Percentiles rank a stretch among this genome's conserved stretches.
Conservation (phyloP, 805 yeast species). For the Ogataea populi-albae region DNA sequence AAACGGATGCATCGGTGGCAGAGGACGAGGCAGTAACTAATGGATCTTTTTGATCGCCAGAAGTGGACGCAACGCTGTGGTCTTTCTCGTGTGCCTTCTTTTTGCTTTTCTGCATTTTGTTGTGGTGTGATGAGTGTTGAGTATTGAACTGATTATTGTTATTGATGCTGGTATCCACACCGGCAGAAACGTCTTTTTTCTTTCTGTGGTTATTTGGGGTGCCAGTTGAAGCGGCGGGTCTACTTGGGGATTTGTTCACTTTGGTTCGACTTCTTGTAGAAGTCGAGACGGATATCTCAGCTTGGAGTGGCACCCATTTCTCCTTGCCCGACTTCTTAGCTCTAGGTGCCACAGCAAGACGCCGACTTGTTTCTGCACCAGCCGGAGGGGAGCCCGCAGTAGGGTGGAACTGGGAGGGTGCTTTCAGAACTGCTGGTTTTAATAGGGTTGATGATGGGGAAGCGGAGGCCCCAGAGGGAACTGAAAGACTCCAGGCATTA, state of each 20-base stretch:
- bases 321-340: slow-evolving; percentile 21
- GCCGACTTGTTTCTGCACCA: slow-evolving; percentile 1
- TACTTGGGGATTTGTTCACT: slow-evolving; percentile 8
- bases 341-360: slow-evolving; percentile 5
- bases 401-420: not conserved
- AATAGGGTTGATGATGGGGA: too few species aligned
- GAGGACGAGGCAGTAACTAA: slow-evolving; percentile 1
- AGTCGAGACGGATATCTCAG: slow-evolving; percentile 23
- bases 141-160: too few species aligned
- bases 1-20: slow-evolving; percentile 5
- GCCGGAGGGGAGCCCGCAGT: not conserved
- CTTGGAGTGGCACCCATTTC: slow-evolving; percentile 27
- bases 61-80: not conserved
- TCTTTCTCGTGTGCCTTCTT: not conserved
- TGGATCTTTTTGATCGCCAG: not conserved
- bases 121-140: not conserved
- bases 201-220: slow-evolving; percentile 2
- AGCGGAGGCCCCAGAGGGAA: slow-evolving; percentile 3
- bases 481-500: slow-evolving; percentile 25
- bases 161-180: slow-evolving; percentile 1
- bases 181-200: slow-evolving; percentile 3
- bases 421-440: too few species aligned
- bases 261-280: slow-evolving; percentile 5
- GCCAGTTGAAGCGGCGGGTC: too few species aligned
- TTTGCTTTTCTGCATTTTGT: not conserved